Evolutionary conservation across 1,284 basidiomycete species (phyloP).

Genomic region (Heliocybe sulcata): DNA sequence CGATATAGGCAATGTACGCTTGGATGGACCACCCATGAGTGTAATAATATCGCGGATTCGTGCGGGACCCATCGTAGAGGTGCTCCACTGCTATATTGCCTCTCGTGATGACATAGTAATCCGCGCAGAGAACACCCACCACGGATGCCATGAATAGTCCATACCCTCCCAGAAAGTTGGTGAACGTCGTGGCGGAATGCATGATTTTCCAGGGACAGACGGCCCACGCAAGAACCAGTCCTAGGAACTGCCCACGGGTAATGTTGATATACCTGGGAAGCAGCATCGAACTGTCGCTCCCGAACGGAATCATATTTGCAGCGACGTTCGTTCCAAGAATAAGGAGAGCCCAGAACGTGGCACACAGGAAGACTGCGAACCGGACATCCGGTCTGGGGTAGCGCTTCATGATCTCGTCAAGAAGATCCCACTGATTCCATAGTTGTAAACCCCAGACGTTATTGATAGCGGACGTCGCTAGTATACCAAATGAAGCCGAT

Average conservation of each 20-base stretch:
- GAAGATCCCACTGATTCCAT: constrained; percentile 4
- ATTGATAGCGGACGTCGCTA: constrained; percentile 2
- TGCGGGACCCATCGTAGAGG: constrained; percentile 1
- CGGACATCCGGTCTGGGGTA: background rate
- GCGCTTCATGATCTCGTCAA: constrained; percentile 1
- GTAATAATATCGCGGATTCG: constrained; percentile 1
- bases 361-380: constrained; percentile 1
- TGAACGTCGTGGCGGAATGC: constrained; percentile 2
- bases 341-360: constrained; percentile 1
- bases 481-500: constrained; percentile 1
- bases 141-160: constrained; percentile 4
- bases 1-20: constrained; percentile 3
- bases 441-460: constrained; percentile 2
- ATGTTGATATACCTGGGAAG: constrained; percentile 4
- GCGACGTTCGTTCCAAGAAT: constrained; percentile 2
- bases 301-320: constrained; percentile 2
- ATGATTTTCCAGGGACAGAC: constrained; percentile 4
- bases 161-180: constrained; percentile 3
- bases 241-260: constrained; percentile 3
- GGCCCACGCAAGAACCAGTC: constrained; percentile 2
- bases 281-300: constrained; percentile 3
- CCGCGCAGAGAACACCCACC: constrained; percentile 1
- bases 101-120: constrained; percentile 4
- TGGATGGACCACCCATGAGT: constrained; percentile 1
- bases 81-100: constrained; percentile 2